A percentile compares a stretch with the other conserved stretches of the same genome.
Evolutionary conservation across 139 green algal genomes (phyloP).

Genomic region (Coelastrella sp.): DNA sequence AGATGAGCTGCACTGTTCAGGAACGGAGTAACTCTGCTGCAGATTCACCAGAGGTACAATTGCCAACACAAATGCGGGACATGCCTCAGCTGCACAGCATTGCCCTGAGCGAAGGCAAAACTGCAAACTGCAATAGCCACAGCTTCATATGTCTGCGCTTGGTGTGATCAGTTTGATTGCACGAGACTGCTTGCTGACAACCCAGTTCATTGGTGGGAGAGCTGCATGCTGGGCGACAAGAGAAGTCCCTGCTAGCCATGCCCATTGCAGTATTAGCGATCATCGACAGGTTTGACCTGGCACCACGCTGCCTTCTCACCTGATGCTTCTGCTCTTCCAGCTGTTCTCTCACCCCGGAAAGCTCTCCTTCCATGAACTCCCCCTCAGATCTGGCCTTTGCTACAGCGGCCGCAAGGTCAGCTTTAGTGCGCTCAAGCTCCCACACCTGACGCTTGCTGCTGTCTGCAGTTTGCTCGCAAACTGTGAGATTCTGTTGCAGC

Average conservation of each 20-base stretch:
- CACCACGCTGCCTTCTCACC: not conserved
- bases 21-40: not conserved
- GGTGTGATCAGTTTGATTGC: too few relatives aligned
- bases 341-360: conserved; percentile 1
- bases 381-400: not conserved
- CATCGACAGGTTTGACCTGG: not conserved
- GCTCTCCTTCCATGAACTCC: conserved; percentile 29
- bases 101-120: too few relatives aligned
- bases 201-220: too few relatives aligned
- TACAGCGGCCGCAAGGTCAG: not conserved
- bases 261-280: too few relatives aligned
- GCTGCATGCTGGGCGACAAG: too few relatives aligned
- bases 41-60: not conserved
- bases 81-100: too few relatives aligned
- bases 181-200: too few relatives aligned
- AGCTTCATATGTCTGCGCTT: too few relatives aligned
- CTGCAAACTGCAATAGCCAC: too few relatives aligned
- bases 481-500: conserved; percentile 17
- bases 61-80: not conserved
- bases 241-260: too few relatives aligned
- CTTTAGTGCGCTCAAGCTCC: conserved; percentile 17
- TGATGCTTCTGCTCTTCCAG: conserved; percentile 1
- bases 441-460: conserved; percentile 18
- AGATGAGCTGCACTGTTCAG: not conserved
- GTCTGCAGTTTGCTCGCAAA: not conserved